Evolutionary conservation across 257 asterid species (phyloP).

Genomic region (Gardenia jasminoides): DNA sequence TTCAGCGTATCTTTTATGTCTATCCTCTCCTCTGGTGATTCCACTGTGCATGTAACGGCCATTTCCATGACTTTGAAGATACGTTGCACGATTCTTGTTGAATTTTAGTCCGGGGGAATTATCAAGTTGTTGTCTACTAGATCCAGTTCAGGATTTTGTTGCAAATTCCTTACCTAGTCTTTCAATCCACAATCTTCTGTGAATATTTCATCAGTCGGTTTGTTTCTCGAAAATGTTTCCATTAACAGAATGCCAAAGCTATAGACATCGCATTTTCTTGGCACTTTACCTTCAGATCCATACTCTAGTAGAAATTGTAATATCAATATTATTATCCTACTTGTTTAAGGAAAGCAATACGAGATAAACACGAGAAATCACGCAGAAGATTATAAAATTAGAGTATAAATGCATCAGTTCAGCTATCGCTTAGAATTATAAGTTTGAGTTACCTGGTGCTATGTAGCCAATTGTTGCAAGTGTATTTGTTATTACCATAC

Average conservation of each 20-base stretch:
- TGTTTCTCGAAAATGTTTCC: conserved; percentile 38
- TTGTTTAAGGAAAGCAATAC: too few species aligned
- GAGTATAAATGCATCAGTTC: too few species aligned
- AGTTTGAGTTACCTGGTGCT: not conserved
- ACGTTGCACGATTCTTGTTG: not conserved
- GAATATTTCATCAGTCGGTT: conserved; percentile 33
- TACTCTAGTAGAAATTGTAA: conserved; percentile 20
- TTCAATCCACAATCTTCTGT: conserved; percentile 4
- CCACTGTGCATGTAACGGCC: not conserved
- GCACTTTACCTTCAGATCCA: conserved; percentile 41
- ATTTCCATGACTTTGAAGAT: not conserved
- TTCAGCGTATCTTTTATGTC: not conserved
- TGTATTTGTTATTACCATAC: not conserved
- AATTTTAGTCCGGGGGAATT: not conserved
- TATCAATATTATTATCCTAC: too few species aligned
- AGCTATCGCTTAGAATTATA: too few species aligned
- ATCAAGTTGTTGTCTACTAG: too few species aligned
- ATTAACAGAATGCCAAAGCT: conserved; percentile 39
- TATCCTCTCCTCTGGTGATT: not conserved
- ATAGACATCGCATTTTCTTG: conserved; percentile 39
- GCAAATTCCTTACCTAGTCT: too few species aligned
- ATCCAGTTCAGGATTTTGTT: too few species aligned
- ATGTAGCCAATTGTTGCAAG: conserved; percentile 11
- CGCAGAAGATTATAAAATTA: not conserved
- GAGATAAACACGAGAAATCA: not conserved